These are phyloP conservation scores for Apiotrichum gamsii DNA, from an alignment of 1,284 basidiomycete genomes.

Conservation along the genomic window DNA sequence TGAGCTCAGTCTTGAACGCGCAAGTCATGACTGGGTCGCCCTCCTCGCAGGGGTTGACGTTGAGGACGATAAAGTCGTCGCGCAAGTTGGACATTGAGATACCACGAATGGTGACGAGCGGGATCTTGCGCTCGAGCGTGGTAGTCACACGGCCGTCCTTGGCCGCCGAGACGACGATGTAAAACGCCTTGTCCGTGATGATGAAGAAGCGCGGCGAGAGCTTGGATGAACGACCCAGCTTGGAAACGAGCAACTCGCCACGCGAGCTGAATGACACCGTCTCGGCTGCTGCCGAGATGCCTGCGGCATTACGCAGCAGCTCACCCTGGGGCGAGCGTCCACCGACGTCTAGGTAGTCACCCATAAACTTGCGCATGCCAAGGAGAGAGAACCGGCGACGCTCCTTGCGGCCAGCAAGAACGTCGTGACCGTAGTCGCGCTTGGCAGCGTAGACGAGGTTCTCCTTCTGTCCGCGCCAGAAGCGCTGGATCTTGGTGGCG, in stretches of 20 bases:
- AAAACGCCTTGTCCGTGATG: slow-evolving; percentile 79
- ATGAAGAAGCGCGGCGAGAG: slow-evolving; percentile 85
- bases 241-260: slow-evolving; percentile 79
- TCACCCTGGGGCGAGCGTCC: slow-evolving; percentile 73
- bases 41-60: slow-evolving; percentile 71
- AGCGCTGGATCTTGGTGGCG: slow-evolving; percentile 88
- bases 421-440: slow-evolving; percentile 88
- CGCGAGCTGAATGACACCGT: slow-evolving; percentile 81
- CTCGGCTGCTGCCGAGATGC: slow-evolving; percentile 62
- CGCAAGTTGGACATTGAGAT: slow-evolving; percentile 81
- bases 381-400: slow-evolving; percentile 86
- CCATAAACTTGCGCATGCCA: slow-evolving; percentile 90
- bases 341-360: slow-evolving; percentile 84
- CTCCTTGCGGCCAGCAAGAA: slow-evolving; percentile 88
- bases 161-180: slow-evolving; percentile 67
- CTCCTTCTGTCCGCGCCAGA: slow-evolving; percentile 99
- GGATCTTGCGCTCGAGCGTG: slow-evolving; percentile 79
- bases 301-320: slow-evolving; percentile 67
- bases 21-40: slow-evolving; percentile 92
- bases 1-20: slow-evolving; percentile 93
- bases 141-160: slow-evolving; percentile 63
- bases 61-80: slow-evolving; percentile 90
- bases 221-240: slow-evolving; percentile 81
- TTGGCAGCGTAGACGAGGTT: slow-evolving; percentile 78
- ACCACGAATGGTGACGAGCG: slow-evolving; percentile 75